These are phyloP conservation scores for Pterocarpus macrocarpus DNA, from an alignment of 306 rosid genomes.

Conservation along the genomic window DNA sequence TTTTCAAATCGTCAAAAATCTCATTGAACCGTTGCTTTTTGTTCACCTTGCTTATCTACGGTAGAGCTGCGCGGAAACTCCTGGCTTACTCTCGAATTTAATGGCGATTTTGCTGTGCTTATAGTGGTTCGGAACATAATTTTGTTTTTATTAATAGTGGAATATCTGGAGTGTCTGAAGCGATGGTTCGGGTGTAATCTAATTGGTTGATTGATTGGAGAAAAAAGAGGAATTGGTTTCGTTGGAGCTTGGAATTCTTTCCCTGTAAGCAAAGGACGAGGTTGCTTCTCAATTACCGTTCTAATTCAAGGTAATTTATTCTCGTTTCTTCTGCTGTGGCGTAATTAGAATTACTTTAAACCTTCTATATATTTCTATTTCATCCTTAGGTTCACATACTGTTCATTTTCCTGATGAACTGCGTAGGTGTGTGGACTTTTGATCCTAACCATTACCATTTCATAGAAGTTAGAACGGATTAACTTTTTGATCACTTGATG, in stretches of 20 bases:
- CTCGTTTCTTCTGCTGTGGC: not conserved
- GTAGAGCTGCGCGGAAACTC: not conserved
- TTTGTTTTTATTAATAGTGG: not conserved
- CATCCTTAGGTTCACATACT: slow-evolving; percentile 23
- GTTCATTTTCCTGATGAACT: not conserved
- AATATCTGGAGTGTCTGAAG: not conserved
- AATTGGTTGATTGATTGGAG: slow-evolving; percentile 1
- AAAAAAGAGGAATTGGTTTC: not conserved
- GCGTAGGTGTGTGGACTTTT: not conserved
- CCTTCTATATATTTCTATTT: not conserved
- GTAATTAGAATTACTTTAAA: not conserved
- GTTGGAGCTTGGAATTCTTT: slow-evolving; percentile 27
- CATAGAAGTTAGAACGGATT: not conserved
- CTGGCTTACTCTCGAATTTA: not conserved
- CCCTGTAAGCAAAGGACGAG: slow-evolving; percentile 29
- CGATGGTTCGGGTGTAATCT: slow-evolving; percentile 12
- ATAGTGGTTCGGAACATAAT: not conserved
- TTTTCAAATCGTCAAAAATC: not conserved
- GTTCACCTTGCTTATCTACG: slow-evolving; percentile 16
- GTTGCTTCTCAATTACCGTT: slow-evolving; percentile 37
- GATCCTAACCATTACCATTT: not conserved
- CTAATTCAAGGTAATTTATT: slow-evolving; percentile 44
- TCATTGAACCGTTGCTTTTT: slow-evolving; percentile 10
- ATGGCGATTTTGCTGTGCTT: not conserved
- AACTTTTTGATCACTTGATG: slow-evolving; percentile 1